phyloP scores from a whole-genome alignment of 169 alveolate species.

The Eimeria sp. region DNA sequence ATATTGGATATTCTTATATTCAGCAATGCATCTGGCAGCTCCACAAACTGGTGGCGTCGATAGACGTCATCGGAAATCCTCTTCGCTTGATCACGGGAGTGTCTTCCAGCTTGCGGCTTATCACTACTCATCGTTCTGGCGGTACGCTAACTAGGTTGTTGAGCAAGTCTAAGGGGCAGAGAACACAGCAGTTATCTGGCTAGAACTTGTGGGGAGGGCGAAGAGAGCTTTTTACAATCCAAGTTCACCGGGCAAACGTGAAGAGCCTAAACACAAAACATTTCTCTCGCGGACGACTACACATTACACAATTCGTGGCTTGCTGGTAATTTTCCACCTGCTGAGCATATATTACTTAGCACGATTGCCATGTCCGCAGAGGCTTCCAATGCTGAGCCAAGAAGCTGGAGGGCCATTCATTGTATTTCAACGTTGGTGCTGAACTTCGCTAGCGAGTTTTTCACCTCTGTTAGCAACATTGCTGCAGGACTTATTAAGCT shows the following conservation, averaged over 20 bases:
- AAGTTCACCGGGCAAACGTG: not conserved
- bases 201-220: not conserved
- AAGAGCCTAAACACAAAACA: not conserved
- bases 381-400: slow-evolving; percentile 15
- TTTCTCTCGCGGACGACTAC: not conserved
- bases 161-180: too few species aligned
- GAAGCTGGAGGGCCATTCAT: not conserved
- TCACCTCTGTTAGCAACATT: slow-evolving; percentile 60
- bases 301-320: not conserved
- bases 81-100: slow-evolving; percentile 76
- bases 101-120: slow-evolving; percentile 71
- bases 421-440: slow-evolving; percentile 46
- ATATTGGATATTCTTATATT: slow-evolving; percentile 36
- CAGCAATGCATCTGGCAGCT: slow-evolving; percentile 82
- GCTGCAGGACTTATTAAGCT: slow-evolving; percentile 65
- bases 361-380: slow-evolving; percentile 19
- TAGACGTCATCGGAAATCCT: slow-evolving; percentile 82
- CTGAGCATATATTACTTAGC: not conserved
- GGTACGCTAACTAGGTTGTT: slow-evolving; percentile 23
- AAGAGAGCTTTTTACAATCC: not conserved
- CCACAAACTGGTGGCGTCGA: slow-evolving; percentile 77
- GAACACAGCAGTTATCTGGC: not conserved
- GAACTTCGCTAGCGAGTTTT: slow-evolving; percentile 68
- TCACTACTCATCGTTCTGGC: slow-evolving; percentile 3
- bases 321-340: not conserved